Percentiles rank a stretch among this genome's conserved stretches.
phyloP scores from a whole-genome alignment of 139 green algal genomes.

The Chlorella ohadii region DNA sequence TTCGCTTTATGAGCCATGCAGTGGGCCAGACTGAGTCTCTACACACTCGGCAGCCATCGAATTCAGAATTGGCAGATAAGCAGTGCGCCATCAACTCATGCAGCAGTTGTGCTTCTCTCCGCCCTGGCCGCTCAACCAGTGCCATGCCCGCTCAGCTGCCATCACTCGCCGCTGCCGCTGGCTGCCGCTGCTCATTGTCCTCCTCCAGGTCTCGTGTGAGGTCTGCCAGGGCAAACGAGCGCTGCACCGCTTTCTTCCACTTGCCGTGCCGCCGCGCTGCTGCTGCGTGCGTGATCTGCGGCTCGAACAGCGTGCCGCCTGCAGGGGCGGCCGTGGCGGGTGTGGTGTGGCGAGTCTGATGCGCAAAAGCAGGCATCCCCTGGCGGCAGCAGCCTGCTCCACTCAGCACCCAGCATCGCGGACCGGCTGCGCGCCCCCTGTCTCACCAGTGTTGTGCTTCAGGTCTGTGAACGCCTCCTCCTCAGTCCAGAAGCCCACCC shows the following conservation, averaged over 20 bases:
- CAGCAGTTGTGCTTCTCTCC: too few species aligned
- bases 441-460: constrained; percentile 25
- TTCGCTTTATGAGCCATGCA: too few species aligned
- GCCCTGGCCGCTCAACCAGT: too few species aligned
- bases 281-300: constrained; percentile 34
- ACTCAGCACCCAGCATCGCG: neutral
- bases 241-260: constrained; percentile 80
- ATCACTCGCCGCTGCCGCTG: neutral
- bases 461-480: constrained; percentile 55
- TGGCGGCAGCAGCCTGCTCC: too few species aligned
- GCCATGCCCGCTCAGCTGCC: neutral
- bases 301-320: constrained; percentile 45
- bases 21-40: too few species aligned
- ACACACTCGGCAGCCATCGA: too few species aligned
- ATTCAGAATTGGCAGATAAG: too few species aligned
- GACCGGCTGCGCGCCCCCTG: neutral
- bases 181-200: constrained; percentile 13
- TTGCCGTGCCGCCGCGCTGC: constrained; percentile 53
- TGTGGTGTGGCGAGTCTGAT: too few species aligned
- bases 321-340: neutral
- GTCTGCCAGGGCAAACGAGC: constrained; percentile 71
- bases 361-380: too few species aligned
- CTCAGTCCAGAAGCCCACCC: constrained; percentile 82
- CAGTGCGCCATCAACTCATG: too few species aligned
- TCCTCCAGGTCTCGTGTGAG: constrained; percentile 41